These are phyloP conservation scores for Gypsophila paniculata DNA, from an alignment of 179 eudicot genomes.

Conservation along the genomic window DNA sequence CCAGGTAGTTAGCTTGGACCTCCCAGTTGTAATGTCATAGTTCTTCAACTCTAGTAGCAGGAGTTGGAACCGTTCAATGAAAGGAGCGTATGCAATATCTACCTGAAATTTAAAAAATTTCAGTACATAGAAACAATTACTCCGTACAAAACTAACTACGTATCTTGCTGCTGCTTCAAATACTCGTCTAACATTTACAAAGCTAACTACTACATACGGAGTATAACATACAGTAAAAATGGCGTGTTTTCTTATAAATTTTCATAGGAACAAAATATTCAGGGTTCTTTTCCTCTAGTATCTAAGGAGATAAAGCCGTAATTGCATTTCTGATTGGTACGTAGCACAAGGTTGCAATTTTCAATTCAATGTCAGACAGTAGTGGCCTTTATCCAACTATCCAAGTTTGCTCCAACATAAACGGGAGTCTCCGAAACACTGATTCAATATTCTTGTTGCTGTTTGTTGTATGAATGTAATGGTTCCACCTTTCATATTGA, in stretches of 20 bases:
- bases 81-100: conserved; percentile 26
- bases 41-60: conserved; percentile 44
- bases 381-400: background rate
- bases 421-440: background rate
- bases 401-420: background rate
- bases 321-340: background rate
- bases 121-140: too few relatives aligned
- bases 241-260: too few relatives aligned
- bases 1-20: conserved; percentile 64
- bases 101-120: background rate
- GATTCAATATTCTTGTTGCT: background rate
- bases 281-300: background rate
- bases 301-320: background rate
- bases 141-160: too few relatives aligned
- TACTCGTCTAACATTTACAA: too few relatives aligned
- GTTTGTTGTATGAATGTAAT: background rate
- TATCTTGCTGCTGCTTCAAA: too few relatives aligned
- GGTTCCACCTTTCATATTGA: background rate
- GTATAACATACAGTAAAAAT: too few relatives aligned
- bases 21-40: conserved; percentile 51
- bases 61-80: conserved; percentile 58
- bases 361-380: background rate
- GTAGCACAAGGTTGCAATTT: background rate
- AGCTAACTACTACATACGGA: too few relatives aligned
- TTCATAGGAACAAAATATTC: background rate